Conservation (phyloP, 2,329 filamentous ascomycete species). For the Exserohilum rostratum region DNA sequence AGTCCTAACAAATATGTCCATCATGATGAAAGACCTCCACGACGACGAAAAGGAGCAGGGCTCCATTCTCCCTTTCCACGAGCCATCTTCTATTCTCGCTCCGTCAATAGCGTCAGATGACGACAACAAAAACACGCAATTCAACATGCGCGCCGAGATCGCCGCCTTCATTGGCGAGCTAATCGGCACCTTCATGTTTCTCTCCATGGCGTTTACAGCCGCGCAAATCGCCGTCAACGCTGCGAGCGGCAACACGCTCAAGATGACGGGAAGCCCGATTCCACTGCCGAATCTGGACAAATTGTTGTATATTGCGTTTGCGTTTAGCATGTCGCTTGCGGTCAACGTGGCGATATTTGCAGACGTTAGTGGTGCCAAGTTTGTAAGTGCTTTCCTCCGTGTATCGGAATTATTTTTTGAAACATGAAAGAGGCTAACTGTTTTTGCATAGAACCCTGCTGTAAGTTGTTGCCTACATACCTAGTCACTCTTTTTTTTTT, state of each 20-base stretch:
- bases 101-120: no score
- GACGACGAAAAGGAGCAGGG: slow-evolving; percentile 11
- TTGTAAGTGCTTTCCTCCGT: no score
- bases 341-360: slow-evolving; percentile 48
- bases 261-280: slow-evolving; percentile 5
- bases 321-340: slow-evolving; percentile 43
- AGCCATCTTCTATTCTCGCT: no score
- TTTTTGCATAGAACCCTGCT: slow-evolving; percentile 2
- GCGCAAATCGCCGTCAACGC: slow-evolving; percentile 58
- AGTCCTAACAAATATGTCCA: slow-evolving; percentile 14
- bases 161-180: slow-evolving; percentile 50
- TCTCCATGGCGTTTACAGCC: slow-evolving; percentile 43
- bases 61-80: slow-evolving; percentile 19
- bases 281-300: slow-evolving; percentile 25
- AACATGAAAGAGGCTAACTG: no score
- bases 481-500: no score
- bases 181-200: slow-evolving; percentile 55
- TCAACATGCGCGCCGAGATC: slow-evolving; percentile 25
- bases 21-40: slow-evolving; percentile 3
- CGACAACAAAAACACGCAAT: background rate
- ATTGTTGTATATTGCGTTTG: slow-evolving; percentile 46
- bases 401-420: no score
- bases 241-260: slow-evolving; percentile 36
- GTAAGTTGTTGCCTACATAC: no score
- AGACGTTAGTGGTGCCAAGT: slow-evolving; percentile 43